Evolutionary conservation across 73 alveolate genomes (phyloP).

Genomic region (Stentor coeruleus): DNA sequence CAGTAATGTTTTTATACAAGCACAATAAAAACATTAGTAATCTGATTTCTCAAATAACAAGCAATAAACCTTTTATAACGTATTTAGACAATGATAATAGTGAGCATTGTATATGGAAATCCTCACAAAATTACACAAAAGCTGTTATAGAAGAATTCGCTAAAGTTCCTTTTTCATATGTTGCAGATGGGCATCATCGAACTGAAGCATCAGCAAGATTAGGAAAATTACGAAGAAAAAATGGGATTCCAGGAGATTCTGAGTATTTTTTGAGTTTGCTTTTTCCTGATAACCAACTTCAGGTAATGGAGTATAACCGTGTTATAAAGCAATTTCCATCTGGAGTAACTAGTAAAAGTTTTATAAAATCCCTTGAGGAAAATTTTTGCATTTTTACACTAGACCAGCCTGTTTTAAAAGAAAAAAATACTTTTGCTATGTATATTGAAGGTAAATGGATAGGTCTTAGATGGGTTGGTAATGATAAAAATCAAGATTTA

Average conservation of each 20-base stretch:
- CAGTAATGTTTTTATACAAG: constrained; percentile 52
- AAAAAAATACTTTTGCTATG: neutral
- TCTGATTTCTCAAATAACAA: constrained; percentile 28
- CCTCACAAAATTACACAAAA: constrained; percentile 48
- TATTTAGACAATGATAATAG: constrained; percentile 35
- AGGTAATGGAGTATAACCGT: constrained; percentile 62
- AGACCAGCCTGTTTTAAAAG: neutral
- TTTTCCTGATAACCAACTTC: constrained; percentile 46
- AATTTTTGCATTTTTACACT: neutral
- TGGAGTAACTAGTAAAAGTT: neutral
- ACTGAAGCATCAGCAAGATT: constrained; percentile 68
- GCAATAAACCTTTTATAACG: constrained; percentile 29
- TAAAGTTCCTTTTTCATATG: constrained; percentile 45
- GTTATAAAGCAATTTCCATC: constrained; percentile 6
- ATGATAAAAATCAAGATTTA: too few relatives aligned
- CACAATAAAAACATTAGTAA: constrained; percentile 41
- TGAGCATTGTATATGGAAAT: constrained; percentile 58
- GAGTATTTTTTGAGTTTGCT: constrained; percentile 56
- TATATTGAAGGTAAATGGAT: constrained; percentile 21
- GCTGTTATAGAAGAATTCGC: constrained; percentile 29
- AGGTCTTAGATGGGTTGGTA: constrained; percentile 16
- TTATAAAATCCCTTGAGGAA: constrained; percentile 10
- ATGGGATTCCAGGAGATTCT: constrained; percentile 39
- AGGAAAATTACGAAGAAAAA: constrained; percentile 47
- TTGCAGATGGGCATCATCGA: constrained; percentile 84